Evolutionary conservation across 176 grass and related monocot species (phyloP), one percentile per base, ranked within the genome.

Genomic region (Paspalum vaginatum): DNA sequence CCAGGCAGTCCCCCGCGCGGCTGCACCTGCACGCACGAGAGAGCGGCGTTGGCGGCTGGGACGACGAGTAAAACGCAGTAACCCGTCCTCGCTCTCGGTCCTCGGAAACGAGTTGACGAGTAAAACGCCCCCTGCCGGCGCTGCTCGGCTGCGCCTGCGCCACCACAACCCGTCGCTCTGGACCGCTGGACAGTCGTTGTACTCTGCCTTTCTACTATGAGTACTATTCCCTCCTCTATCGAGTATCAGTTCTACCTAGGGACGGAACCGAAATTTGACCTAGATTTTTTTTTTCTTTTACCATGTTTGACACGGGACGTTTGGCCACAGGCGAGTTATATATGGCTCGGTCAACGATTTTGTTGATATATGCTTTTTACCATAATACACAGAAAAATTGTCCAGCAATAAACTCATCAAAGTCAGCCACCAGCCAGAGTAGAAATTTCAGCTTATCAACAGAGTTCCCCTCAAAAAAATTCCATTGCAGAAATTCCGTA

Each of bases 71-170:
- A n/a, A n/a, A n/a, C n/a, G n/a, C 60, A 38, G 26, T 51, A 47
- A 43, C 73, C 54, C 60, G 55, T 76, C 22, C 21, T 38, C 24
- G 45, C 67, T 25, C 16, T 17, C 2, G 65, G 53, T 81, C 79
- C 66, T 11, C 15, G 66, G 42, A 70, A 81, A 71, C 66, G 79
- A 81, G 79, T 79, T 81, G 52, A 46, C 53, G 40, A 61, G 54
- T 32, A 14, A 14, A 21, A 50, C 0, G 44, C 21, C 56, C 56
- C n/a, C n/a, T n/a, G n/a, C n/a, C n/a, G n/a, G 58, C 8, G 24
- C 22, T 14, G 51, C 51, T 44, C 11, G 37, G 39, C 64, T 25
- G 6, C 41, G 75, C 7, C 61, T 15, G 37, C 13, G 3, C 17
- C 22, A 18, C 16, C 75, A n/a, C 5, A 43, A 49, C 43, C 45